A percentile compares a stretch with the other conserved stretches of the same genome.
These are phyloP conservation scores for Phaeosphaeria sp. DNA, from an alignment of 2,329 filamentous ascomycete species.

Conservation along the genomic window DNA sequence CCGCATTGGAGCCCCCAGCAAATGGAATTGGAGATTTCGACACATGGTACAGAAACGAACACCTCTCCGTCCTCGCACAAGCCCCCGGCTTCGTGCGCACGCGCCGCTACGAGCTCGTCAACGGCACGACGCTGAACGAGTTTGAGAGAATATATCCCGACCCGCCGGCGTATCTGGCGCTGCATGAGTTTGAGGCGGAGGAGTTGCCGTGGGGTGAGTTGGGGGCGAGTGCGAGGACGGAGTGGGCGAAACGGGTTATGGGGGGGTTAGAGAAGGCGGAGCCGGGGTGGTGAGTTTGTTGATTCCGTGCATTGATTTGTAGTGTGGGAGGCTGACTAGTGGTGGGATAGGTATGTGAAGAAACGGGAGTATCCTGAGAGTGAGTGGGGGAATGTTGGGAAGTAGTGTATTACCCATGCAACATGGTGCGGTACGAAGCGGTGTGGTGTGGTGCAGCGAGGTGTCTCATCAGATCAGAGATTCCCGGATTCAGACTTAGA, in stretches of 20 bases:
- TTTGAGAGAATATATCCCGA: conserved; percentile 20
- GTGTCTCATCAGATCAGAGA: neutral
- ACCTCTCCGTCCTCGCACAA: conserved; percentile 14
- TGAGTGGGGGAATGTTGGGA: conserved; percentile 16
- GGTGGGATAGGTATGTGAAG: conserved; percentile 21
- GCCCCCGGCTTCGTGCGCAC: conserved; percentile 27
- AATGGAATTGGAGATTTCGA: too few relatives aligned
- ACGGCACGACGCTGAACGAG: conserved; percentile 24
- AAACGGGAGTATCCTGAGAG: conserved; percentile 23
- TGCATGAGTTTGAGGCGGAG: conserved; percentile 34
- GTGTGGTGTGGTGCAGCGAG: neutral
- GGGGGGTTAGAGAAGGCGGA: conserved; percentile 17
- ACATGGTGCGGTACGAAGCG: too few relatives aligned
- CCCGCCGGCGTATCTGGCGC: conserved; percentile 22
- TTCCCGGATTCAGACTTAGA: neutral
- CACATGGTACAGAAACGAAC: conserved; percentile 30
- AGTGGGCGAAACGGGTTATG: conserved; percentile 32
- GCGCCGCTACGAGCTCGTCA: conserved; percentile 23
- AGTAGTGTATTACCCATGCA: neutral
- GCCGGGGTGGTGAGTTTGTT: too few relatives aligned
- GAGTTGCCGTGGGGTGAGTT: conserved; percentile 26
- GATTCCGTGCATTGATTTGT: too few relatives aligned
- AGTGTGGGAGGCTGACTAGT: too few relatives aligned
- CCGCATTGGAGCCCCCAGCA: conserved; percentile 13
- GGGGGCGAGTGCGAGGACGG: conserved; percentile 16